Conservation (phyloP, 2,329 filamentous ascomycete species). For the Rachicladosporium sp. region DNA sequence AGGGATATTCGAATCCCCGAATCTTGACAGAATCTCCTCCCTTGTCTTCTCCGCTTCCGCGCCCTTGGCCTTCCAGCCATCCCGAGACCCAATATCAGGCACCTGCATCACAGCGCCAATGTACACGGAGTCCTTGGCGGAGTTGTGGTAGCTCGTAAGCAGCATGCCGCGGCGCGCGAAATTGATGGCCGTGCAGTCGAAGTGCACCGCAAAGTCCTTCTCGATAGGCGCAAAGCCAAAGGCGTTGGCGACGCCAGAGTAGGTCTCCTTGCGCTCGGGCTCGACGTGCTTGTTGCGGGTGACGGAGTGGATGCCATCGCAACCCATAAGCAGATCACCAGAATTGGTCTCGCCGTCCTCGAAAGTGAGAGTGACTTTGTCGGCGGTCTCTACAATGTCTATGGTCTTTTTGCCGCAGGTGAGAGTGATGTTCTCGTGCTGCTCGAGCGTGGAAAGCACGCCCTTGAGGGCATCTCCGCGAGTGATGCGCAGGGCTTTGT, state of each 20-base stretch:
- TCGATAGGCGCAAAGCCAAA: conserved; percentile 33
- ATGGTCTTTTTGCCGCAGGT: conserved; percentile 31
- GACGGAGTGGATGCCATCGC: conserved; percentile 28
- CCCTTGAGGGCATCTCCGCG: conserved; percentile 32
- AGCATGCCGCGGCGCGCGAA: conserved; percentile 34
- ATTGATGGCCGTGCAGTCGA: conserved; percentile 33
- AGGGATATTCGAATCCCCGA: conserved; percentile 26
- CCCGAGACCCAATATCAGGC: conserved; percentile 28
- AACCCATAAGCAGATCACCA: conserved; percentile 25
- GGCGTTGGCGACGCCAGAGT: conserved; percentile 35
- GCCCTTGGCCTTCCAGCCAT: conserved; percentile 34
- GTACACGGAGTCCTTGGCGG: conserved; percentile 27
- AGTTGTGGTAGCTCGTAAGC: conserved; percentile 30
- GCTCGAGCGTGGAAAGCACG: conserved; percentile 28
- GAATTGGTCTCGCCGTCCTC: conserved; percentile 23
- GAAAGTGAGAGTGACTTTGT: conserved; percentile 25
- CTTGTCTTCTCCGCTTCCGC: conserved; percentile 31
- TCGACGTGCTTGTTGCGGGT: conserved; percentile 34
- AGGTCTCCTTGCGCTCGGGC: conserved; percentile 29
- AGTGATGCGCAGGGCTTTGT: conserved; percentile 32
- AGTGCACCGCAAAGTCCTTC: conserved; percentile 26
- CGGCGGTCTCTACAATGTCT: conserved; percentile 26
- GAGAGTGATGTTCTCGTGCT: conserved; percentile 29
- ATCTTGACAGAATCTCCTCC: conserved; percentile 29
- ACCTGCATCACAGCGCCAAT: conserved; percentile 35